Evolutionary conservation across 371 early-diverging fungal species (phyloP).

Genomic region (Lichtheimia ramosa): DNA sequence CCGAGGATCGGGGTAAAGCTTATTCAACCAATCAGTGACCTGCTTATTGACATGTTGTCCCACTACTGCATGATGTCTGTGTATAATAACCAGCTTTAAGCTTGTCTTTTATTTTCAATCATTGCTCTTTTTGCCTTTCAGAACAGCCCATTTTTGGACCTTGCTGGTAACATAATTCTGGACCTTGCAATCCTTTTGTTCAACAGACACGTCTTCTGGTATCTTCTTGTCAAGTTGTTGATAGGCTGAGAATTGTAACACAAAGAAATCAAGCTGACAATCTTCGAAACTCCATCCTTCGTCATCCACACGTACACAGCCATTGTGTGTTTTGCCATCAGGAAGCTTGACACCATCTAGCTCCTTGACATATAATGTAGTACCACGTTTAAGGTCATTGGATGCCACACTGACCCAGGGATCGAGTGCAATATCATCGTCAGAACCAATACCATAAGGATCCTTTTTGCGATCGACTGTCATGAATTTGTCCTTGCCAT

Average conservation of each 20-base stretch:
- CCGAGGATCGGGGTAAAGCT: too few relatives aligned
- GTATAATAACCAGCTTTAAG: too few relatives aligned
- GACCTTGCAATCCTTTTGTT: conserved; percentile 17
- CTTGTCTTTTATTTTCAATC: too few relatives aligned
- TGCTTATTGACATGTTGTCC: too few relatives aligned
- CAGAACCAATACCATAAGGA: conserved; percentile 23
- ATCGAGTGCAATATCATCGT: conserved; percentile 14
- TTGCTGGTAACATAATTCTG: conserved; percentile 19
- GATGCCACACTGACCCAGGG: conserved; percentile 38
- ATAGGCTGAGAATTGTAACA: conserved; percentile 22
- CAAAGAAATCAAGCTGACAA: conserved; percentile 36
- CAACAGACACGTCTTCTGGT: conserved; percentile 16
- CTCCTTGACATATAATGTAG: conserved; percentile 30
- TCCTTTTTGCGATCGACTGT: conserved; percentile 18
- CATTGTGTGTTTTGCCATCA: conserved; percentile 39
- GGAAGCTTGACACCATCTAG: conserved; percentile 30
- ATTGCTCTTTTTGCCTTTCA: neutral
- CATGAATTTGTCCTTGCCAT: conserved; percentile 16
- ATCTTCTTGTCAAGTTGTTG: conserved; percentile 12
- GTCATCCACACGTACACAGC: conserved; percentile 44
- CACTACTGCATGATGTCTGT: too few relatives aligned
- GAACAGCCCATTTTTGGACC: conserved; percentile 21
- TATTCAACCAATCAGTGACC: too few relatives aligned
- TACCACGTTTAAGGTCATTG: conserved; percentile 26
- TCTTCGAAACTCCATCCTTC: conserved; percentile 34